Percentiles rank a stretch among this genome's conserved stretches.
phyloP scores from a whole-genome alignment of 2,329 filamentous ascomycete species.

The Colletotrichum salicis region DNA sequence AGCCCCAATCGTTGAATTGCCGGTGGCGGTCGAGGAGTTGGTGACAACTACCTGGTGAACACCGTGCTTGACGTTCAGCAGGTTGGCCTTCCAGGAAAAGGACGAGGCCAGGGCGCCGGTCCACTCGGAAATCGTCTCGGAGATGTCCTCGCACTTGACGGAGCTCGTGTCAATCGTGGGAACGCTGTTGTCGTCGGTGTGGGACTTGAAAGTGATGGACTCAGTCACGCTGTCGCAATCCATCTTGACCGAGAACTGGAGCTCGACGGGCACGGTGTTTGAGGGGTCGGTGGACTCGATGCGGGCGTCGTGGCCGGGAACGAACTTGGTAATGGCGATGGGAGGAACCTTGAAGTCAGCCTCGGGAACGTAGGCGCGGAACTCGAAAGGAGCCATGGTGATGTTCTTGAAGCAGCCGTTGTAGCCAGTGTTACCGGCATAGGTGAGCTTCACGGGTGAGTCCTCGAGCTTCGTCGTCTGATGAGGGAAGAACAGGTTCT shows the following conservation, averaged over 20 bases:
- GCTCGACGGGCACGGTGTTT: slow-evolving; percentile 51
- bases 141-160: slow-evolving; percentile 56
- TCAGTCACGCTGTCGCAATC: slow-evolving; percentile 64
- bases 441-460: slow-evolving; percentile 56
- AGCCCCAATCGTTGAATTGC: slow-evolving; percentile 56
- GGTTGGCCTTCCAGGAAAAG: slow-evolving; percentile 63
- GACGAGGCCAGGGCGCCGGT: slow-evolving; percentile 63
- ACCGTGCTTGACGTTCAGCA: slow-evolving; percentile 69
- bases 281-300: slow-evolving; percentile 53
- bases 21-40: slow-evolving; percentile 59
- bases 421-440: slow-evolving; percentile 55
- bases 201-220: slow-evolving; percentile 63
- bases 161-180: slow-evolving; percentile 56
- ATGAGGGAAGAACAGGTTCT: slow-evolving; percentile 72
- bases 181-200: slow-evolving; percentile 56
- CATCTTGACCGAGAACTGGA: slow-evolving; percentile 71
- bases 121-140: slow-evolving; percentile 47
- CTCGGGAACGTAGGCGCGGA: slow-evolving; percentile 68
- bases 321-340: slow-evolving; percentile 69
- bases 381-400: slow-evolving; percentile 65
- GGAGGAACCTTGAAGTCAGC: slow-evolving; percentile 59
- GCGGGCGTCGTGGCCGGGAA: slow-evolving; percentile 69
- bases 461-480: slow-evolving; percentile 62
- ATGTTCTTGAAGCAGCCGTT: slow-evolving; percentile 68
- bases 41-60: slow-evolving; percentile 68